These are phyloP conservation scores for Urtica urens DNA, from an alignment of 306 rosid species.

Conservation along the genomic window DNA sequence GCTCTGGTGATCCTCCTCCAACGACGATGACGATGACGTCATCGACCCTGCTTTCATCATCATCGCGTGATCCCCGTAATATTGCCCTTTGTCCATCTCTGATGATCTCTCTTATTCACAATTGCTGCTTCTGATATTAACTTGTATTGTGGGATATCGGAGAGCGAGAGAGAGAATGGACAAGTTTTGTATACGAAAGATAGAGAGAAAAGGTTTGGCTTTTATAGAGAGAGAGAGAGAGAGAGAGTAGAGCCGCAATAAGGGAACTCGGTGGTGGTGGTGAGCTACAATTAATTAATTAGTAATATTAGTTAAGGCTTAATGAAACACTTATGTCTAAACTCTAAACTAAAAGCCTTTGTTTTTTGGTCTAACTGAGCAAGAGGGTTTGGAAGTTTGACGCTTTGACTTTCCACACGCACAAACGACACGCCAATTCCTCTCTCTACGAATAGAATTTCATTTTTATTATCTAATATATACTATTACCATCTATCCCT, in stretches of 20 bases:
- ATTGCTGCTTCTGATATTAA: too few species aligned
- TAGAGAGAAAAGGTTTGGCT: constrained; percentile 30
- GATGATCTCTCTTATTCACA: background rate
- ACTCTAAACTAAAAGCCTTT: too few species aligned
- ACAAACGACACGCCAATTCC: background rate
- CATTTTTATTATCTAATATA: background rate
- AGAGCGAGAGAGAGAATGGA: constrained; percentile 10
- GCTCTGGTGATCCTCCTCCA: too few species aligned
- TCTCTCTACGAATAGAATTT: background rate
- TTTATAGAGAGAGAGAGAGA: constrained; percentile 34
- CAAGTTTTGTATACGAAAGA: constrained; percentile 26
- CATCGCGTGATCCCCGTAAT: background rate
- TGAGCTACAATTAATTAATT: too few species aligned
- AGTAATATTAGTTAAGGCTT: too few species aligned
- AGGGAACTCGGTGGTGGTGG: constrained; percentile 15
- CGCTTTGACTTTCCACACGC: constrained; percentile 51
- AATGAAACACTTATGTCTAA: constrained; percentile 18
- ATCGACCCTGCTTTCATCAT: background rate
- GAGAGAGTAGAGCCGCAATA: constrained; percentile 29
- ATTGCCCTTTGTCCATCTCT: background rate
- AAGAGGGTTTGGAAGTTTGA: constrained; percentile 39
- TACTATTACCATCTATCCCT: background rate
- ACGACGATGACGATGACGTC: constrained; percentile 7
- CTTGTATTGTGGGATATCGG: constrained; percentile 4
- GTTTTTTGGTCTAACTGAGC: constrained; percentile 5